Base-by-base conservation (phyloP, 805 yeast genomes). In the Candida xyloterini region DNA sequence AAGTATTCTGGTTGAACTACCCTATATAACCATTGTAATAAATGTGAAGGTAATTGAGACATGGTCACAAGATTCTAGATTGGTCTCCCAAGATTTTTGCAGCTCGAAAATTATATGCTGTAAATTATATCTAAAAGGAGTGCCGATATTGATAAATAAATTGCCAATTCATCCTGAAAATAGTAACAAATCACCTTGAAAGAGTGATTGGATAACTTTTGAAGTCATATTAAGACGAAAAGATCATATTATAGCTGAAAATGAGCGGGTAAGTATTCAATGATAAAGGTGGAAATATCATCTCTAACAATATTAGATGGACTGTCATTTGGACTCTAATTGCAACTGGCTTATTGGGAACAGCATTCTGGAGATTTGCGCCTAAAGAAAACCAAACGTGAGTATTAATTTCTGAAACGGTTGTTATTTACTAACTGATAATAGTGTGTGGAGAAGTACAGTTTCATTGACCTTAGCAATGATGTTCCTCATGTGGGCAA, bases 351-450 rank as follows among this genome's bases (percentile, higher is more conserved):
- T 73, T 71, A 16, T 64, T 76, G 30, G 78, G 88, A 10, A 71
- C 76, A n/a, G 68, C 73, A 30, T 81, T 89, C 44, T 90, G 97
- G 97, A 67, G 73, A 37, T 71, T 79, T 62, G 95, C 96, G 7
- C 96, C 97, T 32, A 82, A 83, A 63, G 76, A 81, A 52, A 84
- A 88, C 60, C 76, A 73, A 63, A 79, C 86, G 74, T 76, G 62
- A 60, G 79, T 72, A 25, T 9, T 5, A 13, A 7, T 23, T 11
- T 9, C n/a, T 7, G n/a, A 9, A 23, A 7, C 13, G 9, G 25
- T 28, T 15, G 10, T 29, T n/a, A 28, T 18, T 18, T 27, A 24
- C 30, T 42, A 37, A 40, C 40, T 42, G 26, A 11, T 18, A 30
- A 15, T 33, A 73, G 79, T 30, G 82, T 78, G 38, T 78, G 88